Conservation (phyloP, 1,284 basidiomycete species). For the Trichosporon inkin region DNA sequence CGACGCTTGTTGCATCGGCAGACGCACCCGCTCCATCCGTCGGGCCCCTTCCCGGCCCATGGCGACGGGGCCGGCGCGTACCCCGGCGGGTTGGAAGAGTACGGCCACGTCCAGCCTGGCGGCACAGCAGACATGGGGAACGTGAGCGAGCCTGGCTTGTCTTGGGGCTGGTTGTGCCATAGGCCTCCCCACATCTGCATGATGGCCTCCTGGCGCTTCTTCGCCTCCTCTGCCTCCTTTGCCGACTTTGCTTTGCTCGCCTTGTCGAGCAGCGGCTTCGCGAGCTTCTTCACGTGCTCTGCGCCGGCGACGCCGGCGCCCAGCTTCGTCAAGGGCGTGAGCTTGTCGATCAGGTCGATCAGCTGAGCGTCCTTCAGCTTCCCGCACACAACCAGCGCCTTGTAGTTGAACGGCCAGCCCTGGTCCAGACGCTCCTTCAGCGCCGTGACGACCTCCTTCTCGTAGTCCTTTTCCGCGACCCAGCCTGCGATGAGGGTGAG, state of each 20-base stretch:
- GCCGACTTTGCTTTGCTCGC: conserved; percentile 24
- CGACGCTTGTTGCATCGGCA: not conserved
- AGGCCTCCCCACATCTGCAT: conserved; percentile 20
- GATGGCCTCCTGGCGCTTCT: conserved; percentile 33
- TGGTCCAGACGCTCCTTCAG: conserved; percentile 38
- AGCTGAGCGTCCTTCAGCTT: conserved; percentile 28
- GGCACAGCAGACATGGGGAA: not conserved
- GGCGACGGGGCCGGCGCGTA: not conserved
- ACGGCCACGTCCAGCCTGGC: not conserved
- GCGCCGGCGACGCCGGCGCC: conserved; percentile 27
- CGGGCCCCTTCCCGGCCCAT: conserved; percentile 9
- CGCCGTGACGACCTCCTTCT: conserved; percentile 39
- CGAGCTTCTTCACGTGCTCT: conserved; percentile 32
- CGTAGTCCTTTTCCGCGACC: conserved; percentile 22
- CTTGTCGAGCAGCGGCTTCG: conserved; percentile 33
- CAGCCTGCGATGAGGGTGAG: conserved; percentile 7
- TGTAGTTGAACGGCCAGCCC: conserved; percentile 45
- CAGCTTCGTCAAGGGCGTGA: conserved; percentile 27
- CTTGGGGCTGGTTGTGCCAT: conserved; percentile 11
- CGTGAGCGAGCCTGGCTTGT: not conserved
- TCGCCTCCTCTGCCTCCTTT: conserved; percentile 32
- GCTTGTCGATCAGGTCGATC: conserved; percentile 27
- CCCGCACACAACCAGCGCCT: conserved; percentile 35
- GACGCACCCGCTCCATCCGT: conserved; percentile 17
- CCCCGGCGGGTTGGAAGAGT: conserved; percentile 10